Percentiles rank a stretch among this genome's conserved stretches.
These are phyloP conservation scores for Truncatella angustata DNA, from an alignment of 2,329 filamentous ascomycete species.

Conservation along the genomic window DNA sequence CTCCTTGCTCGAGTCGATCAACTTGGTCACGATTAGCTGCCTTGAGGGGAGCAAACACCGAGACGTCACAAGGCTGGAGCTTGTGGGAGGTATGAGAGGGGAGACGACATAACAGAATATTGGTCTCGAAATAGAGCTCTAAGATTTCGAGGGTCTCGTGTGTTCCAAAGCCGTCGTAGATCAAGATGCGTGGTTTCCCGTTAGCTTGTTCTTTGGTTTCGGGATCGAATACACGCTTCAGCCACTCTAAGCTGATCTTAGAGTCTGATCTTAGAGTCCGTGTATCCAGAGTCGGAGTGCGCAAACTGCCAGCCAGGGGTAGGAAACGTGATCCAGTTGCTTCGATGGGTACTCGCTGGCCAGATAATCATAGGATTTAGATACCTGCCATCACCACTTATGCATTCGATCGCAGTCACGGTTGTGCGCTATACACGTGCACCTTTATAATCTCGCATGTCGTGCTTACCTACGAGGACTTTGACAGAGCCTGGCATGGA, in stretches of 20 bases:
- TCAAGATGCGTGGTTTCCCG: not conserved
- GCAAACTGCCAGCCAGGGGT: not conserved
- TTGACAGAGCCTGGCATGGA: no score
- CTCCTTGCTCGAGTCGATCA: not conserved
- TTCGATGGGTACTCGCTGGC: no score
- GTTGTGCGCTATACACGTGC: no score
- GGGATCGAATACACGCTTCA: not conserved
- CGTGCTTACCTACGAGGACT: no score
- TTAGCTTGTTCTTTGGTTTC: not conserved
- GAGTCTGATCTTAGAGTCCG: no score
- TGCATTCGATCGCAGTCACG: no score
- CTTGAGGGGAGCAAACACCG: not conserved
- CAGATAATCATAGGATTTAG: no score
- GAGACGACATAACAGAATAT: not conserved
- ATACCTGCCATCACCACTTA: no score
- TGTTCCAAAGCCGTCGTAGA: not conserved
- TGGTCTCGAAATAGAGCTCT: not conserved
- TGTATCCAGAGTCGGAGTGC: not conserved
- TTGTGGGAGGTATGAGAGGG: slow-evolving; percentile 1
- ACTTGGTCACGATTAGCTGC: slow-evolving; percentile 1
- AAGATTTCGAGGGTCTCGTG: not conserved
- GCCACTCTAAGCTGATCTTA: not conserved
- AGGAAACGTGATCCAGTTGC: no score
- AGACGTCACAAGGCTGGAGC: slow-evolving; percentile 2
- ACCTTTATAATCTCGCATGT: no score